Base-by-base conservation (phyloP, 495 filamentous ascomycete species). In the Neurospora pannonica region DNA sequence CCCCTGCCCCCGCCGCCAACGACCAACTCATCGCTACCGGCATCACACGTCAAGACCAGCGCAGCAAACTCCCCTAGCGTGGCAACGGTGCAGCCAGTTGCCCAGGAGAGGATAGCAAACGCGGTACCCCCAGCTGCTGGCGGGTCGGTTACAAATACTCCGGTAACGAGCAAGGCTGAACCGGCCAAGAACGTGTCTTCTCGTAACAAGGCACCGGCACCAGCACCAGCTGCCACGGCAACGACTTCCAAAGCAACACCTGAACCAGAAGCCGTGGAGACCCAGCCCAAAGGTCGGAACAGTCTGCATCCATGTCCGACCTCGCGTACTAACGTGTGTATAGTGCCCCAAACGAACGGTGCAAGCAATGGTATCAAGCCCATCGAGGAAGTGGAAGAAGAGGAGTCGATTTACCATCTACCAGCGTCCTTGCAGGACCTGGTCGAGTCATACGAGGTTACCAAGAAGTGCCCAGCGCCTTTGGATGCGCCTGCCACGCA, bases 351-450 rank as follows among this genome's bases (percentile, higher is more conserved):
- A 74, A 79, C 87, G 11, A 92, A 92, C 77, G 90, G 89, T 38
- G 82, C 82, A 38, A 71, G 84, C 19, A 88, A 88, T 71, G 87
- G 86, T 6, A 77, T 83, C 74, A 85, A 88, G 73, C 79, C 85
- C 13, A 81, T 80, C 48, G 78, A 79, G 67, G 84, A 86, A 43
- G 83, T 83, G 40, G 86, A 88, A 72, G 87, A 90, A 74, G 89
- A 92, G 39, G 94, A 98, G 81, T 95, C 95, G 13, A 91, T 98
- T 71, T 99, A 93, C 82, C 94, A 98, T 78, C 89, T 99, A n/a
- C 96, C 96, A 3, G 89, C 94, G 15, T 92, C 93, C 17, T 85
- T 99, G 37, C 92, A 94, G 79, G 96, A 98, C 79, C 85, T 99
- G 73, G 87, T 97, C 40, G 92, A 97, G 69, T 93, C 94, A 3